Base-by-base conservation (phyloP, 2,329 filamentous ascomycete species). In the Cytospora leucostoma region DNA sequence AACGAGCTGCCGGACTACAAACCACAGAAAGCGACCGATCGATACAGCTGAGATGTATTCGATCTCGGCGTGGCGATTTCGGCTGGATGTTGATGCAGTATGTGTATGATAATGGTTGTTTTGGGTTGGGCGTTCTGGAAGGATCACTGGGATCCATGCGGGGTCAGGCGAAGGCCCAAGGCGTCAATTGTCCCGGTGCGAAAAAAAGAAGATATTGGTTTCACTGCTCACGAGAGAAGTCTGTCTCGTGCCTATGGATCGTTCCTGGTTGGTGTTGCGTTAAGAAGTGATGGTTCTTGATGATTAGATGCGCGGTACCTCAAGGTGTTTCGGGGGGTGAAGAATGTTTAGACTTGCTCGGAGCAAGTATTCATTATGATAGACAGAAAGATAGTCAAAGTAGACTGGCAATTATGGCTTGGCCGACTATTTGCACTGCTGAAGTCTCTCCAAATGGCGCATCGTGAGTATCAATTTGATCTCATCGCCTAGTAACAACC, bases 1-100 rank as follows among this genome's bases (percentile, higher is more conserved):
- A 88, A 95, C 64, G 88, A 95, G 73, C 78, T 96, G 53, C 90
- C 89, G n/a, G 83, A 93, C 71, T 98, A 95, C 77, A 87, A 90
- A 75, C 84, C 95, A 35, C 85, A 85, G 67, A 84, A 84, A 70
- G 85, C 84, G 50, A 73, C 77, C 19, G 79, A 81, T 66, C 74
- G 74, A 57, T 76, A 75, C 68, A 70, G 67, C 56, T 74, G 66
- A 65, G 54, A n/a, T 50, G 27, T 56, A 27, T 56, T 3, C 5
- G 37, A 21, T 21, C 33, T 8, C 33, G 50, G 21, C 44, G 15
- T 56, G 40, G 61, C 37, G 44, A 38, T 27, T 50, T 32, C 10
- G 19, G 40, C 19, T 55, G 47, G 33, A 12, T 38, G 32, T 49
- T 55, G 59, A 55, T 44, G 54, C 19, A 50, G 38, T 35, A 21